phyloP scores from a whole-genome alignment of 257 asterid species.

The Capsicum baccatum region DNA sequence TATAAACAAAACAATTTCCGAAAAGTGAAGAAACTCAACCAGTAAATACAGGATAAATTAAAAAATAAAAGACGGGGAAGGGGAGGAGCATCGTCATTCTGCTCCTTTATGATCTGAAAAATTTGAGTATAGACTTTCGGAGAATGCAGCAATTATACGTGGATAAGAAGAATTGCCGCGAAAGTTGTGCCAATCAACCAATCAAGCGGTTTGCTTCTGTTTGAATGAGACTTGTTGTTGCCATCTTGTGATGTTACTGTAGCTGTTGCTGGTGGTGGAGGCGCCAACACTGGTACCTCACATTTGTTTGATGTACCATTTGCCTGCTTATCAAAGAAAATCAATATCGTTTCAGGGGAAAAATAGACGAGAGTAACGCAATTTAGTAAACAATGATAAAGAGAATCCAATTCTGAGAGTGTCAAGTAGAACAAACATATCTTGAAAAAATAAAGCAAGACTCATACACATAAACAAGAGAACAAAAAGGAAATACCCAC shows the following conservation, averaged over 20 bases:
- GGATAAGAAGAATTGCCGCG: slow-evolving; percentile 33
- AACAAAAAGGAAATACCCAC: not conserved
- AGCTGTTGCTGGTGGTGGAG: slow-evolving; percentile 83
- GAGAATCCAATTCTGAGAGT: not conserved
- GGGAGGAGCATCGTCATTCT: not conserved
- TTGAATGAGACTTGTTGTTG: slow-evolving; percentile 40
- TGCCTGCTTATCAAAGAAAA: slow-evolving; percentile 36
- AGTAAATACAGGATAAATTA: not conserved
- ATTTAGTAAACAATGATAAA: not conserved
- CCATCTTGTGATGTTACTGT: slow-evolving; percentile 32
- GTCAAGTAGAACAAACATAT: not conserved
- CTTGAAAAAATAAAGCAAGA: not conserved
- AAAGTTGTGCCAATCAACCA: slow-evolving; percentile 49
- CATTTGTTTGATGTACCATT: slow-evolving; percentile 67
- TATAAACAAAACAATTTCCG: not conserved
- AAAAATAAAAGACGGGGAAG: not conserved
- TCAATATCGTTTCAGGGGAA: not conserved
- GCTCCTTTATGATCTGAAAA: not conserved
- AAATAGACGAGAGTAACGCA: not conserved
- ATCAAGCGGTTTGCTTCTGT: slow-evolving; percentile 43
- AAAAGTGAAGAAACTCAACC: not conserved
- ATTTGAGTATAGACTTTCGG: not conserved
- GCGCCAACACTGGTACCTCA: slow-evolving; percentile 70
- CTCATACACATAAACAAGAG: not conserved
- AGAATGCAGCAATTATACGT: slow-evolving; percentile 30